A percentile compares a stretch with the other conserved stretches of the same genome.
phyloP scores from a whole-genome alignment of 495 filamentous ascomycete genomes.

The Xylaria acuta region DNA sequence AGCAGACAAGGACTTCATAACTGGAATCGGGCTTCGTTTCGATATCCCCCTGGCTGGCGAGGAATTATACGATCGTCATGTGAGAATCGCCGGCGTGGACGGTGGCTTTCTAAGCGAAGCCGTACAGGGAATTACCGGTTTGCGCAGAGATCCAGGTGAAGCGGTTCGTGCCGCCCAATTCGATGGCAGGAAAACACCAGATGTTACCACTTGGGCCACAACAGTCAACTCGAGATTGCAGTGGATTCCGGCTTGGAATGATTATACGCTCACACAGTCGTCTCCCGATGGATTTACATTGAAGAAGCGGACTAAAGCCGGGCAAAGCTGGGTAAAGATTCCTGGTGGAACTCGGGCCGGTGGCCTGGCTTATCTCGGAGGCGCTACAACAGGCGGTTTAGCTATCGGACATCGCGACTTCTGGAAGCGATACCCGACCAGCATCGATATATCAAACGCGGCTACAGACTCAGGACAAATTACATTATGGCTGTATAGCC shows the following conservation, averaged over 20 bases:
- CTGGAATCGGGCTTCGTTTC: conserved; percentile 49
- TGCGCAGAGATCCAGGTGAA: conserved; percentile 47
- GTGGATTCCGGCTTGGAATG: conserved; percentile 57
- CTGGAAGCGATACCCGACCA: conserved; percentile 58
- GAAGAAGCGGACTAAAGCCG: conserved; percentile 56
- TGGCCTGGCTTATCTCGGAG: conserved; percentile 56
- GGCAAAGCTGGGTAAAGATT: conserved; percentile 58
- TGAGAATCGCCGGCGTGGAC: conserved; percentile 46
- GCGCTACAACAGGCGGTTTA: conserved; percentile 52
- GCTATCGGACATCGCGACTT: conserved; percentile 56
- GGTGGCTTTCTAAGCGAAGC: conserved; percentile 50
- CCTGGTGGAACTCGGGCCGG: conserved; percentile 51
- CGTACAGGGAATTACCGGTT: conserved; percentile 50
- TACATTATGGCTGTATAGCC: conserved; percentile 59
- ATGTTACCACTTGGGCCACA: conserved; percentile 45
- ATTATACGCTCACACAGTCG: conserved; percentile 54
- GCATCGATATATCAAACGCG: conserved; percentile 51
- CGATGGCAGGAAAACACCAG: conserved; percentile 41
- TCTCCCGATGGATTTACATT: conserved; percentile 58
- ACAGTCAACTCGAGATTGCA: conserved; percentile 45
- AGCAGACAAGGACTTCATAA: conserved; percentile 44
- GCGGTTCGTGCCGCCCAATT: conserved; percentile 45
- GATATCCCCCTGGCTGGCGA: conserved; percentile 46
- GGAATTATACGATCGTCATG: conserved; percentile 49
- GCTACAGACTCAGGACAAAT: conserved; percentile 46